Evolutionary conservation across 2,329 filamentous ascomycete genomes (phyloP), one percentile per base, ranked within the genome.

Genomic region (Aureobasidium sp.): DNA sequence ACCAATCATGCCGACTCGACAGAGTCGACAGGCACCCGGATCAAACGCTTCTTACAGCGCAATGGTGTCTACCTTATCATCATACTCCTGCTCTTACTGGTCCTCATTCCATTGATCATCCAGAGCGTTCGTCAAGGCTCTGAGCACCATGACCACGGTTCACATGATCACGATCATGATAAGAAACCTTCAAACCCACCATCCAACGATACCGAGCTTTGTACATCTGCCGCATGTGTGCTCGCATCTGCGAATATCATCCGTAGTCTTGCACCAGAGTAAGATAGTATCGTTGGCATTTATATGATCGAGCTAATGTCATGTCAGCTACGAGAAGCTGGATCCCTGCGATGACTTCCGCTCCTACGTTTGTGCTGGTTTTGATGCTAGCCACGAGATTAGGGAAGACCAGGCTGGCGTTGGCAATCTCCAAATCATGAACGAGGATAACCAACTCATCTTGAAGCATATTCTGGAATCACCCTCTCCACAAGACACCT

Each of bases 291-390:
- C 6, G 12, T 44, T 1, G 1, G 27, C 1, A n/a, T 27, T 1
- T 20, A 8, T 15, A 7, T 1, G 12, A 17, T 12, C 14, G 4
- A 20, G 27, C 57, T 61, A 20, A 61, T 2, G 17, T 5, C 0
- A 6, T 6, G 1, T 25, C 41, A 62, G 61, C 22, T 62, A 62
- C 20, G 36, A 62, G 20, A 57, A 42, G 15, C 9, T 62, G 37
- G 61, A 62, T 27, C 61, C 61, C 11, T 62, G 61, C 20, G 61
- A 62, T 48, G 61, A 62, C 36, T 62, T 62, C 27, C 61, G 52
- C n/a, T 29, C 61, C 4, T 62, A 62, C 15, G 52, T 51, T 25
- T 62, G 61, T n/a, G 42, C 52, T 44, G 61, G 61, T 2, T 62
- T 62, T 20, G 61, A 51, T 44, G 52, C 61, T 20, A n/a, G 44